A percentile compares a stretch with the other conserved stretches of the same genome.
phyloP scores from a whole-genome alignment of 441 rosid genomes.

The Bocquillonia castaneifolia region DNA sequence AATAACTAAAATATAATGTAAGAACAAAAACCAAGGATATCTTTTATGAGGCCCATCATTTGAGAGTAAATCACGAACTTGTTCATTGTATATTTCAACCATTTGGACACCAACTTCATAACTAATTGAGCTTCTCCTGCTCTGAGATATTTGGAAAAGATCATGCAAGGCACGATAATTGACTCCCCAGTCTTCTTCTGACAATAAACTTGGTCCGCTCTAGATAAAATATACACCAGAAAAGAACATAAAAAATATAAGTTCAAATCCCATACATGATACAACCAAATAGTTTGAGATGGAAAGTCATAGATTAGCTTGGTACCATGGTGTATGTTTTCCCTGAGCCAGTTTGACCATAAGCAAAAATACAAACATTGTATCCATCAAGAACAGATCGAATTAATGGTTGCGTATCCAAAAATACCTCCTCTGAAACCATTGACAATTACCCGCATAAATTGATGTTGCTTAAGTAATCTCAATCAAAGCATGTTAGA shows the following conservation, averaged over 20 bases:
- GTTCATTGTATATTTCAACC: slow-evolving; percentile 39
- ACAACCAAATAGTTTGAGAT: neutral
- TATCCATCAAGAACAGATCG: slow-evolving; percentile 49
- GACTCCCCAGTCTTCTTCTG: slow-evolving; percentile 35
- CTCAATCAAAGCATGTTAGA: neutral
- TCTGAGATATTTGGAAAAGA: slow-evolving; percentile 31
- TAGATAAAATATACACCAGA: slow-evolving; percentile 7
- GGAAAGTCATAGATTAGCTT: neutral
- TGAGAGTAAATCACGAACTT: slow-evolving; percentile 37
- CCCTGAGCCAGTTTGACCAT: slow-evolving; percentile 49
- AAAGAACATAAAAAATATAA: neutral
- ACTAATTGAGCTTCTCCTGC: slow-evolving; percentile 27
- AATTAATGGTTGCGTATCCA: slow-evolving; percentile 45
- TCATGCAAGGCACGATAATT: slow-evolving; percentile 33
- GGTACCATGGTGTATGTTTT: slow-evolving; percentile 47
- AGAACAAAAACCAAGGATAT: slow-evolving; percentile 31
- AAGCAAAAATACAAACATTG: slow-evolving; percentile 50
- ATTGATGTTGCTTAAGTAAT: neutral
- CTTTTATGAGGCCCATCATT: slow-evolving; percentile 29
- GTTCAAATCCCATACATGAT: neutral
- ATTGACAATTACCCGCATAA: slow-evolving; percentile 1
- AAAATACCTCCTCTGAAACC: slow-evolving; percentile 45
- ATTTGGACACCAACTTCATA: slow-evolving; percentile 39
- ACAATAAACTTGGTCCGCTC: slow-evolving; percentile 32
- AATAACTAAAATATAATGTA: neutral